A percentile compares a stretch with the other conserved stretches of the same genome.
phyloP scores from a whole-genome alignment of 306 rosid genomes.

The Cicer judaicum region DNA sequence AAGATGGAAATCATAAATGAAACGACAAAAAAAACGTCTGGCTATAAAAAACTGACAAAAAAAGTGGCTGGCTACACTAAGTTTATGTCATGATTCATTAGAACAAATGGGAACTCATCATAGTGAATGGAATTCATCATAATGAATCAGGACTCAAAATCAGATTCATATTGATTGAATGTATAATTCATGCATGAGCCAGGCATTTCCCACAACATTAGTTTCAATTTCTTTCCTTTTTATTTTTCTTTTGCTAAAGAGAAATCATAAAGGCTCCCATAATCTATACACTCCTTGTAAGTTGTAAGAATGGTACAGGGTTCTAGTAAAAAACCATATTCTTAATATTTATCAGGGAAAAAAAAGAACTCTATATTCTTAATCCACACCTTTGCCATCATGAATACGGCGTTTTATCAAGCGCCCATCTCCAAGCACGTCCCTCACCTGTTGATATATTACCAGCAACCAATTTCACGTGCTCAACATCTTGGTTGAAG shows the following conservation, averaged over 20 bases:
- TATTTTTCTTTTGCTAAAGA: slow-evolving; percentile 1
- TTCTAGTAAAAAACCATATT: slow-evolving; percentile 16
- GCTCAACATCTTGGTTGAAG: slow-evolving; percentile 4
- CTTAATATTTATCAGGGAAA: too few species aligned
- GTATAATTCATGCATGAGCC: slow-evolving; percentile 23
- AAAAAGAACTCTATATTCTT: background rate
- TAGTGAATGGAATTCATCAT: too few species aligned
- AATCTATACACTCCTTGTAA: slow-evolving; percentile 31
- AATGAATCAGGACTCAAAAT: too few species aligned
- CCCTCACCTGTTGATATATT: slow-evolving; percentile 75
- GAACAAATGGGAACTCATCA: too few species aligned
- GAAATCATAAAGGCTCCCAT: slow-evolving; percentile 31
- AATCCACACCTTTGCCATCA: slow-evolving; percentile 85
- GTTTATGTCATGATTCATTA: too few species aligned
- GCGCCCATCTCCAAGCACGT: slow-evolving; percentile 98
- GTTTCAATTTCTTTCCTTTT: slow-evolving; percentile 34
- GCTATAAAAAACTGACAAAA: too few species aligned
- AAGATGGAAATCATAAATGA: too few species aligned
- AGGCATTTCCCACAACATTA: slow-evolving; percentile 23
- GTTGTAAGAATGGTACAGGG: slow-evolving; percentile 21
- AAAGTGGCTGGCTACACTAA: too few species aligned
- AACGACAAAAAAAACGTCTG: too few species aligned
- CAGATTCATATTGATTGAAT: too few species aligned
- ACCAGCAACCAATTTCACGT: slow-evolving; percentile 41
- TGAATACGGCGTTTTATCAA: slow-evolving; percentile 82